A percentile compares a stretch with the other conserved stretches of the same genome.
phyloP scores from a whole-genome alignment of 768 basidiomycete species.

The Porphyrellus cyaneotinctus region DNA sequence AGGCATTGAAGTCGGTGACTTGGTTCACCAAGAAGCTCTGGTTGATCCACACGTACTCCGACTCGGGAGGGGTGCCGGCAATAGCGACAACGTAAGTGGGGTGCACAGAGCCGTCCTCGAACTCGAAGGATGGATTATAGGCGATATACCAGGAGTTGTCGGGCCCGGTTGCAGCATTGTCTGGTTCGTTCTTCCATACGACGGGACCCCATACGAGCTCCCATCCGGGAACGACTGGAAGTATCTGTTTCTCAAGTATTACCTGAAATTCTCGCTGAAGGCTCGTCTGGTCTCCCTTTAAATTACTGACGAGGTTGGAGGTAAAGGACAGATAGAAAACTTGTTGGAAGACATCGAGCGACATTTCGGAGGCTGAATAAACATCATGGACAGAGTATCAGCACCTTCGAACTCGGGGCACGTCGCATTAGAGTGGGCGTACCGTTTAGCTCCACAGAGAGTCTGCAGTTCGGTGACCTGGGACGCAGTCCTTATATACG shows the following conservation, averaged over 20 bases:
- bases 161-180: neutral
- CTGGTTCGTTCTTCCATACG: conserved; percentile 13
- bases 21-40: conserved; percentile 6
- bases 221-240: neutral
- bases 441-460: neutral
- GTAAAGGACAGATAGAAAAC: conserved; percentile 8
- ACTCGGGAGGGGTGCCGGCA: conserved; percentile 2
- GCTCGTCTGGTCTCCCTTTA: neutral
- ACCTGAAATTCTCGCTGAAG: conserved; percentile 4
- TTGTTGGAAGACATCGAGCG: conserved; percentile 16
- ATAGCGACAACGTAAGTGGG: conserved; percentile 12
- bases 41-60: neutral
- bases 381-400: neutral
- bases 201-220: conserved; percentile 12
- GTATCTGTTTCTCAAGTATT: neutral
- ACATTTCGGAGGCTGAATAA: conserved; percentile 4
- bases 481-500: neutral
- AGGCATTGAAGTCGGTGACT: conserved; percentile 9
- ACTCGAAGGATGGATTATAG: neutral
- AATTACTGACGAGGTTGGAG: neutral
- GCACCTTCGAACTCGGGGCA: neutral
- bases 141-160: conserved; percentile 18
- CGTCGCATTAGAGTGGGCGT: neutral
- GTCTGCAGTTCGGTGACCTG: neutral
- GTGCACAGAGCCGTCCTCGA: conserved; percentile 10